A percentile compares a stretch with the other conserved stretches of the same genome.
These are phyloP conservation scores for Spinacia oleracea DNA, from an alignment of 179 eudicot species.

Conservation along the genomic window DNA sequence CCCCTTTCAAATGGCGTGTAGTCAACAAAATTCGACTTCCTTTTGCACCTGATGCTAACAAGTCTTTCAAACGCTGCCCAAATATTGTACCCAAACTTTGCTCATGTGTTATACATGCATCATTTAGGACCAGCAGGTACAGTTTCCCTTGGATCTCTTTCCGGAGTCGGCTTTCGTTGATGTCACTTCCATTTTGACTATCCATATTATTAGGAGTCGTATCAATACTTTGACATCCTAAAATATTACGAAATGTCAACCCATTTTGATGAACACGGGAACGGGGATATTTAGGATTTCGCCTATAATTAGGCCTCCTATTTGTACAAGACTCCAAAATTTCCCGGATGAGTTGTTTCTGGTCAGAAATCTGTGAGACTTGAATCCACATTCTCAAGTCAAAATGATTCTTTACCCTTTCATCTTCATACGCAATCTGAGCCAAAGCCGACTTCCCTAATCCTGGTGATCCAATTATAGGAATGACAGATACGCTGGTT, in stretches of 20 bases:
- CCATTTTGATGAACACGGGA: not conserved
- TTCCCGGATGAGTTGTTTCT: conserved; percentile 24
- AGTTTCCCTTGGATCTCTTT: conserved; percentile 26
- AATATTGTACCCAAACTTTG: too few species aligned
- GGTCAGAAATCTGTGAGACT: conserved; percentile 22
- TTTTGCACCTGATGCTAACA: conserved; percentile 22
- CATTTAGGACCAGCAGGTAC: conserved; percentile 38
- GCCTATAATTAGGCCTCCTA: not conserved
- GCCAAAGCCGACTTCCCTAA: conserved; percentile 41
- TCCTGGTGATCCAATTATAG: conserved; percentile 35
- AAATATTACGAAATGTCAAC: conserved; percentile 9
- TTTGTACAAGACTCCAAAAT: conserved; percentile 19
- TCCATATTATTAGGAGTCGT: not conserved
- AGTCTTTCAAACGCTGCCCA: conserved; percentile 16
- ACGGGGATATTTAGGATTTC: not conserved
- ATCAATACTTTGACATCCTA: conserved; percentile 20
- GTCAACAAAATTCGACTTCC: conserved; percentile 38
- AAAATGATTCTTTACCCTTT: conserved; percentile 28
- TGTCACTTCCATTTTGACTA: not conserved
- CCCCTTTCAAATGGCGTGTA: not conserved
- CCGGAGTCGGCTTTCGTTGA: conserved; percentile 12
- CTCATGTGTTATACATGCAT: conserved; percentile 19
- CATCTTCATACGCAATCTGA: conserved; percentile 20
- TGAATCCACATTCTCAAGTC: conserved; percentile 36
- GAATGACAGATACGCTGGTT: conserved; percentile 19